phyloP scores from a whole-genome alignment of 306 rosid species.

The Medicago ruthenica region DNA sequence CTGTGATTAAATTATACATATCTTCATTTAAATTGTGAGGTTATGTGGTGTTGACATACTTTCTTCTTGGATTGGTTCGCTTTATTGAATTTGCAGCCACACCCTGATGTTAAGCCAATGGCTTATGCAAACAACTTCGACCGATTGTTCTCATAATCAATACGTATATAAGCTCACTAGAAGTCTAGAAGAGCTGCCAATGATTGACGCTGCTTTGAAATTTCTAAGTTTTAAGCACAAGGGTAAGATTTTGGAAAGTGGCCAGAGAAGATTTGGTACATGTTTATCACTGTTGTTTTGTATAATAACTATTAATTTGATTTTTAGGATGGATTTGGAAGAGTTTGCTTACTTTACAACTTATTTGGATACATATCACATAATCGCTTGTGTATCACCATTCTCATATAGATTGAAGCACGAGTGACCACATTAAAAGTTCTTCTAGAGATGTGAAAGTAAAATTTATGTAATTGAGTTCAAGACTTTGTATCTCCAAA shows the following conservation, averaged over 20 bases:
- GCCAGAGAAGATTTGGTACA: constrained; percentile 34
- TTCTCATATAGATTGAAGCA: no score
- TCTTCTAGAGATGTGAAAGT: no score
- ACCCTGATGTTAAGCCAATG: constrained; percentile 98
- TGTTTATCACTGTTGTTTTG: constrained; percentile 42
- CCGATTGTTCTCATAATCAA: constrained; percentile 64
- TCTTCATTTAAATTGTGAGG: background rate
- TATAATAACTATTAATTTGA: constrained; percentile 3
- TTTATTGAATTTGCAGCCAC: constrained; percentile 70
- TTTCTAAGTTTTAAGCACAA: constrained; percentile 40
- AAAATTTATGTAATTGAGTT: no score
- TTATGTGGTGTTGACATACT: background rate
- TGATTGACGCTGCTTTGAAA: constrained; percentile 34
- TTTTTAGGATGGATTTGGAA: background rate
- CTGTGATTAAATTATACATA: background rate
- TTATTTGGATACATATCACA: background rate
- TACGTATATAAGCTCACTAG: constrained; percentile 33
- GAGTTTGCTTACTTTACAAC: background rate
- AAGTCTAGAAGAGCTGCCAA: constrained; percentile 43
- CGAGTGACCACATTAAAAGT: no score
- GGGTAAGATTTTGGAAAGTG: constrained; percentile 41
- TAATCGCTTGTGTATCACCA: background rate
- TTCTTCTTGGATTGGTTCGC: background rate
- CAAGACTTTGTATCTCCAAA: no score
- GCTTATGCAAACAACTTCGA: constrained; percentile 97